Evolutionary conservation across 441 rosid species (phyloP).

Genomic region (Gossypium trilobum): DNA sequence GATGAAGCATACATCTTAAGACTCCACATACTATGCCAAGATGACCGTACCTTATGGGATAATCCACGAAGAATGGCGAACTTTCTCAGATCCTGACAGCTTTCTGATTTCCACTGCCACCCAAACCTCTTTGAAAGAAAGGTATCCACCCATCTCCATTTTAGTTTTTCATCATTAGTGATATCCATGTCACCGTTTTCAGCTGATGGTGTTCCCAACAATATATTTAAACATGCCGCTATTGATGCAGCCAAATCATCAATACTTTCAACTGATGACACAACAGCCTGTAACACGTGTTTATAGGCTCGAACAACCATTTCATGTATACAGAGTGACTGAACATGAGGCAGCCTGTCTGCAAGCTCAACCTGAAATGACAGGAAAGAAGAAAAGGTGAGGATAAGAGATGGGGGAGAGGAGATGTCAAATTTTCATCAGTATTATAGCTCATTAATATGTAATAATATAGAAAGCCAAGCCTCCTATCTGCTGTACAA

Average conservation of each 20-base stretch:
- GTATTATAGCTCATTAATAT: background rate
- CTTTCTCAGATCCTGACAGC: slow-evolving; percentile 52
- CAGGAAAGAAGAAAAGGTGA: background rate
- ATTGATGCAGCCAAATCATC: slow-evolving; percentile 51
- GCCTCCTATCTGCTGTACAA: background rate
- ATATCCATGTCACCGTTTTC: slow-evolving; percentile 33
- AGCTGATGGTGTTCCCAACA: slow-evolving; percentile 55
- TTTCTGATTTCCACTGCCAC: slow-evolving; percentile 54
- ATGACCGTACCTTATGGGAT: slow-evolving; percentile 54
- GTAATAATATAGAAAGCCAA: background rate
- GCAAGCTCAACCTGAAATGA: slow-evolving; percentile 59
- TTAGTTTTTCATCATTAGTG: slow-evolving; percentile 36
- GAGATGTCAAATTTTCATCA: background rate
- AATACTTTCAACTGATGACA: slow-evolving; percentile 50
- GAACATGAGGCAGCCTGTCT: slow-evolving; percentile 74
- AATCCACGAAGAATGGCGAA: slow-evolving; percentile 66
- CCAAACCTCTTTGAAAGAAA: slow-evolving; percentile 63
- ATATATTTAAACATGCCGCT: slow-evolving; percentile 59
- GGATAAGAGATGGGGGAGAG: slow-evolving; percentile 3
- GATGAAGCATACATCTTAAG: slow-evolving; percentile 14
- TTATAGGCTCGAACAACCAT: slow-evolving; percentile 76
- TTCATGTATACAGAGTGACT: slow-evolving; percentile 70
- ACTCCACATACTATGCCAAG: slow-evolving; percentile 11
- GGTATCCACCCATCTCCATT: slow-evolving; percentile 67
- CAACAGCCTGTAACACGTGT: slow-evolving; percentile 67